Evolutionary conservation across 345 rosid species (phyloP).

Genomic region (Pseudoturritis turrita): DNA sequence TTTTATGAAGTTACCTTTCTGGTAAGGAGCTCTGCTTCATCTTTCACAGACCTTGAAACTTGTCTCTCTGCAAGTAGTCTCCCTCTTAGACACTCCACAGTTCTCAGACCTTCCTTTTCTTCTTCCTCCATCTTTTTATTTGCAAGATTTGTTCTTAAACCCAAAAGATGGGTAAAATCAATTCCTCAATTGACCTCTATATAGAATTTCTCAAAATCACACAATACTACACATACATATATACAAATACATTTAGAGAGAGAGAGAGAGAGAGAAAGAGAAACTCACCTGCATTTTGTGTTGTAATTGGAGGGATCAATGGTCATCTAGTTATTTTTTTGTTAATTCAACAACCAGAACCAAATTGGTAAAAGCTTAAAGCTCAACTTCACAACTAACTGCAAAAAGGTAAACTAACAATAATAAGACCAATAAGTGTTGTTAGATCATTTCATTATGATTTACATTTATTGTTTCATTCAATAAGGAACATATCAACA

Average conservation of each 20-base stretch:
- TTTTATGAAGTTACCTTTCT: conserved; percentile 42
- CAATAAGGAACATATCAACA: conserved; percentile 27
- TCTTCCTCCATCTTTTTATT: conserved; percentile 49
- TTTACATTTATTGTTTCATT: conserved; percentile 27
- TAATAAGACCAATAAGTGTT: conserved; percentile 11
- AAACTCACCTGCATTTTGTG: conserved; percentile 34
- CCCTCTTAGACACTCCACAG: conserved; percentile 77
- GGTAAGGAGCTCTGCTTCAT: conserved; percentile 57
- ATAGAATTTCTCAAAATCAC: not conserved
- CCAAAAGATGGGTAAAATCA: not conserved
- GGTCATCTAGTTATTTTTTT: conserved; percentile 33
- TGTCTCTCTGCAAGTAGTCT: conserved; percentile 87
- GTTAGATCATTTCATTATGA: conserved; percentile 27
- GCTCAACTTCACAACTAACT: conserved; percentile 21
- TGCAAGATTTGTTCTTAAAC: conserved; percentile 25
- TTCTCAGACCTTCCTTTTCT: conserved; percentile 39
- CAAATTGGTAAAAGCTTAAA: conserved; percentile 14
- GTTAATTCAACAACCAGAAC: conserved; percentile 13
- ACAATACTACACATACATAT: not conserved
- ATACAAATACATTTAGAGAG: not conserved
- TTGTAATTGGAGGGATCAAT: conserved; percentile 29
- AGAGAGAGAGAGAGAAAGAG: conserved; percentile 6
- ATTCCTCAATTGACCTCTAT: conserved; percentile 9
- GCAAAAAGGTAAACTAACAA: not conserved
- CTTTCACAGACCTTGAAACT: conserved; percentile 63